A percentile compares a stretch with the other conserved stretches of the same genome.
Conservation (phyloP, 2,329 filamentous ascomycete genomes). For the Nannizziopsis arthrosporioides region DNA sequence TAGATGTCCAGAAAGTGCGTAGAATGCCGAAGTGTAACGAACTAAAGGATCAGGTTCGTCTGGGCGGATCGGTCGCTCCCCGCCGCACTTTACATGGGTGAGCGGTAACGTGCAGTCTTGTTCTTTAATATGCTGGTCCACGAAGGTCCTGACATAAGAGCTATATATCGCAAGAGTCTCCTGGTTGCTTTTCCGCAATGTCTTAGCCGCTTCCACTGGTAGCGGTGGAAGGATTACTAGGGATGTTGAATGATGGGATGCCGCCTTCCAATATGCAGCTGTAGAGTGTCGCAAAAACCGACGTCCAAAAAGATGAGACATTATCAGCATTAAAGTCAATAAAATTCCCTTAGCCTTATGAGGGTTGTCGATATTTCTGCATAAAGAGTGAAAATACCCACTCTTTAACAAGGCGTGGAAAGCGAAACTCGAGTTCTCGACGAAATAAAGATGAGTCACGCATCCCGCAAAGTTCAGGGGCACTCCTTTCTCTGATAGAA, state of each 20-base stretch:
- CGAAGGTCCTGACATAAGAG: conserved; percentile 57
- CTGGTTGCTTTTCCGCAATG: conserved; percentile 52
- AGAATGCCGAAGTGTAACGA: conserved; percentile 47
- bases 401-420: conserved; percentile 62
- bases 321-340: conserved; percentile 53
- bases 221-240: conserved; percentile 54
- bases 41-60: too few relatives aligned
- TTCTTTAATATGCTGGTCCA: conserved; percentile 49
- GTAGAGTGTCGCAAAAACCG: conserved; percentile 34
- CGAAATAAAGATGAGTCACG: conserved; percentile 63
- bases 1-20: conserved; percentile 56
- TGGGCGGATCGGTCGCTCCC: conserved; percentile 16
- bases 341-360: conserved; percentile 41
- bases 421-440: conserved; percentile 62
- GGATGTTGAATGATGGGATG: conserved; percentile 48
- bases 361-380: conserved; percentile 43
- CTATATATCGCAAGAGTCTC: conserved; percentile 55
- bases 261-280: conserved; percentile 37
- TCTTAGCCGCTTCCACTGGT: conserved; percentile 44
- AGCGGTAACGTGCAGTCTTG: conserved; percentile 50
- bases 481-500: conserved; percentile 49
- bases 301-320: conserved; percentile 60
- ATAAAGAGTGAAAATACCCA: conserved; percentile 58
- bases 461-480: conserved; percentile 63
- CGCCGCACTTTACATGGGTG: conserved; percentile 40